Evolutionary conservation across 768 basidiomycete species (phyloP).

Genomic region (Hydnomerulius pinastri): DNA sequence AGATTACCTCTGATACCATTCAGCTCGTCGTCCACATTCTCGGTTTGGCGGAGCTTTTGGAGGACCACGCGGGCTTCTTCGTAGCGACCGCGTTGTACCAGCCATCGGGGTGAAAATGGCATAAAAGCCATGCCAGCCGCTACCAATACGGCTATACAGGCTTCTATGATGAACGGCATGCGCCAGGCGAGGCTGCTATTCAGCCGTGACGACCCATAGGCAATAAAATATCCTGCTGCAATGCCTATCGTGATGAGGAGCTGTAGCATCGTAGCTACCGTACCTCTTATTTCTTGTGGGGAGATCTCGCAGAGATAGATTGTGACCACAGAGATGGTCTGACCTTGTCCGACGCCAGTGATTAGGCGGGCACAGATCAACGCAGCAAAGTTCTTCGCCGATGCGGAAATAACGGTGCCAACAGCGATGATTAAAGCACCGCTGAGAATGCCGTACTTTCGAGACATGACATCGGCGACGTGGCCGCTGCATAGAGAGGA

Average conservation of each 20-base stretch:
- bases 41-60: slow-evolving; percentile 12
- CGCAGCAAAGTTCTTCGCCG: slow-evolving; percentile 35
- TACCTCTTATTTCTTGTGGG: slow-evolving; percentile 42
- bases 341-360: slow-evolving; percentile 48
- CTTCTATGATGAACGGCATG: slow-evolving; percentile 27
- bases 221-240: slow-evolving; percentile 33
- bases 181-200: slow-evolving; percentile 28
- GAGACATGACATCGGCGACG: slow-evolving; percentile 47
- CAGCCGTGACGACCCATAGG: slow-evolving; percentile 26
- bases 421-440: slow-evolving; percentile 44
- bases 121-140: slow-evolving; percentile 25
- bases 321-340: slow-evolving; percentile 45
- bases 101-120: slow-evolving; percentile 25
- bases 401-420: slow-evolving; percentile 42
- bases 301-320: slow-evolving; percentile 44
- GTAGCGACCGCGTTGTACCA: slow-evolving; percentile 34
- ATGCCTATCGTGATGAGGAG: slow-evolving; percentile 46
- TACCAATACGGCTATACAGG: slow-evolving; percentile 17
- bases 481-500: slow-evolving; percentile 43
- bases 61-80: slow-evolving; percentile 36
- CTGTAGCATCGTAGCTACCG: slow-evolving; percentile 42
- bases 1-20: slow-evolving; percentile 18
- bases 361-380: slow-evolving; percentile 47
- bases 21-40: slow-evolving; percentile 24
- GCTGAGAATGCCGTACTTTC: slow-evolving; percentile 45